Evolutionary conservation across 108 stramenopile genomes (phyloP), one percentile per base, ranked within the genome.

Genomic region (Schizochytrium sp.): DNA sequence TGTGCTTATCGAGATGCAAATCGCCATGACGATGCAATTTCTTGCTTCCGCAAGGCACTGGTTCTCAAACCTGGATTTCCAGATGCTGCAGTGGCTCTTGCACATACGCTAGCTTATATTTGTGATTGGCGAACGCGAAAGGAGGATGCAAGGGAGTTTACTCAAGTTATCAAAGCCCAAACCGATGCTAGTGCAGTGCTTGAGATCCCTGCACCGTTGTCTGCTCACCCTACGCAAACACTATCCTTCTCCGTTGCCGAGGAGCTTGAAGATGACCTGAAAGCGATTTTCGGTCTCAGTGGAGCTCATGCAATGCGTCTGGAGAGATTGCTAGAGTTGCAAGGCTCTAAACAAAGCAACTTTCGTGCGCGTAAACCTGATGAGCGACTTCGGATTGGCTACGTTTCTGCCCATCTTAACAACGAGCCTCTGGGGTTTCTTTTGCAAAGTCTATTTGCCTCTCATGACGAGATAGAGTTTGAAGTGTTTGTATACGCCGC

Each of bases 341-440:
- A 46, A 41, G 12, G 19, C 28, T 17, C 19, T 15, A 19, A n/a
- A 57, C 19, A 60, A 7, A 12, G 44, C 58, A 88, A 72, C 46
- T 88, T 61, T n/a, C 58, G 46, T 38, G 76, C 76, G 5, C 47
- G 76, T 0, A 7, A 10, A 2, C 88, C 72, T 12, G 40, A 69
- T 1, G 69, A 64, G 50, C 88, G 92, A 10, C 59, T 92, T 1
- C 88, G 92, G 44, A 76, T 96, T 13, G 96, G 96, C 8, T 97
- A 96, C 89, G 91, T 96, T 8, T 93, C 93, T 69, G 93, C 95
- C 44, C 96, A 97, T 89, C 96, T 97, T 44, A 94, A 94, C 4
- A 93, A 93, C 61, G 96, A 97, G 88, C 97, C 97, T 13, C 88
- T 97, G 40, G 95, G 94, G 50, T 96, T 96, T 90, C 92, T 96